phyloP scores from a whole-genome alignment of 2,329 filamentous ascomycete genomes.

The Piedraia hortae region DNA sequence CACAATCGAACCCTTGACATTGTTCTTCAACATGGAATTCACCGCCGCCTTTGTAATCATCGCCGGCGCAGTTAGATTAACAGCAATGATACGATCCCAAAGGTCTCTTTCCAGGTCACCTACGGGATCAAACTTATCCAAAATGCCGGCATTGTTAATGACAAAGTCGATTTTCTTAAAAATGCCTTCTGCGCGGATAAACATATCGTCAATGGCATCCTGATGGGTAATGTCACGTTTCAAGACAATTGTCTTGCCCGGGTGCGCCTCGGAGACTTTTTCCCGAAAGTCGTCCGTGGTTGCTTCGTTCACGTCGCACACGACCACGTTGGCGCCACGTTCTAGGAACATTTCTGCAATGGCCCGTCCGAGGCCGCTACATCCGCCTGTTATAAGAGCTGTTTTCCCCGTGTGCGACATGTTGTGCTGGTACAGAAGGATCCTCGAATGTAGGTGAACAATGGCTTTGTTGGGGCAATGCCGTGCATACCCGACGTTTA shows the following conservation, averaged over 20 bases:
- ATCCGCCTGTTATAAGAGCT: constrained; percentile 12
- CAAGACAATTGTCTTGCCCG: constrained; percentile 9
- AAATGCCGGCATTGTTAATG: constrained; percentile 22
- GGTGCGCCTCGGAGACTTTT: constrained; percentile 6
- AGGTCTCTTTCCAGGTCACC: constrained; percentile 19
- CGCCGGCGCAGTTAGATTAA: constrained; percentile 30
- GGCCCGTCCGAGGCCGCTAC: constrained; percentile 11
- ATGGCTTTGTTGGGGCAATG: too few species aligned
- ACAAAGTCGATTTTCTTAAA: constrained; percentile 28
- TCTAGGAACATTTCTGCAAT: constrained; percentile 11
- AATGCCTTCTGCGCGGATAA: constrained; percentile 11
- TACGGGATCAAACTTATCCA: constrained; percentile 28
- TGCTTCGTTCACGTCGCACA: constrained; percentile 13
- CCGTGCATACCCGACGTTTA: too few species aligned
- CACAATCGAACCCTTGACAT: constrained; percentile 22
- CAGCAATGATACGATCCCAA: constrained; percentile 27
- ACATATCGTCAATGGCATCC: constrained; percentile 13
- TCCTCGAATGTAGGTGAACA: too few species aligned
- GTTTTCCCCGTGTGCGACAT: constrained; percentile 7
- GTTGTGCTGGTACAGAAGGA: too few species aligned
- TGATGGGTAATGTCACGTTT: constrained; percentile 15
- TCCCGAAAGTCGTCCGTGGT: constrained; percentile 9
- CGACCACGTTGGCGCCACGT: constrained; percentile 12
- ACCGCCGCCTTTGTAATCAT: constrained; percentile 25
- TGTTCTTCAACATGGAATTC: constrained; percentile 19